Evolutionary conservation across 257 asterid species (phyloP).

Genomic region (Nicotiana tomentosiformis): DNA sequence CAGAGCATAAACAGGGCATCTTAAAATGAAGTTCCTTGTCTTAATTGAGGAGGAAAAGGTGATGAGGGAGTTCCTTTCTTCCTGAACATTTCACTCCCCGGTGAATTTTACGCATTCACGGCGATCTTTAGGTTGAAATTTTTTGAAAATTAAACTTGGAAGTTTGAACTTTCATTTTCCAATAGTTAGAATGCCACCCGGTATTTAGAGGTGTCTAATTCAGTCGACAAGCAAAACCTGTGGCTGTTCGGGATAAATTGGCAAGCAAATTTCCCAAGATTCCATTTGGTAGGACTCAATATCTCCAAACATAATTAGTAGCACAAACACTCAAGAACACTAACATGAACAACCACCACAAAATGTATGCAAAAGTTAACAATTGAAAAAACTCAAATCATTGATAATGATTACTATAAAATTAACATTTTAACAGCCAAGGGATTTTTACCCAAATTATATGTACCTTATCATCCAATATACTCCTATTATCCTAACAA

Average conservation of each 20-base stretch:
- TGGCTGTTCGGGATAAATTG: not conserved
- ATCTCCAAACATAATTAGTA: not conserved
- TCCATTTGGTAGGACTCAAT: not conserved
- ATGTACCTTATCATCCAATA: constrained; percentile 7
- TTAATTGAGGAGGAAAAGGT: no score
- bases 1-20: no score
- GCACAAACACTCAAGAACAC: constrained; percentile 9
- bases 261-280: constrained; percentile 2
- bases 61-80: no score
- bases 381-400: constrained; percentile 2
- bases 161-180: not conserved
- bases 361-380: not conserved
- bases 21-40: no score
- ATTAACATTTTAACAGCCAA: constrained; percentile 8
- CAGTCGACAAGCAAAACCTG: not conserved
- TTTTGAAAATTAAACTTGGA: not conserved
- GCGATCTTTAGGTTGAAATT: not conserved
- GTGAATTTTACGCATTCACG: no score
- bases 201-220: not conserved
- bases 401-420: constrained; percentile 6
- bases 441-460: not conserved
- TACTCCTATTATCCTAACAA: constrained; percentile 1
- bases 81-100: no score
- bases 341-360: constrained; percentile 11
- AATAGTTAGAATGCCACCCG: not conserved